phyloP scores from a whole-genome alignment of 768 basidiomycete species.

The Xerocomellus dryophilus region DNA sequence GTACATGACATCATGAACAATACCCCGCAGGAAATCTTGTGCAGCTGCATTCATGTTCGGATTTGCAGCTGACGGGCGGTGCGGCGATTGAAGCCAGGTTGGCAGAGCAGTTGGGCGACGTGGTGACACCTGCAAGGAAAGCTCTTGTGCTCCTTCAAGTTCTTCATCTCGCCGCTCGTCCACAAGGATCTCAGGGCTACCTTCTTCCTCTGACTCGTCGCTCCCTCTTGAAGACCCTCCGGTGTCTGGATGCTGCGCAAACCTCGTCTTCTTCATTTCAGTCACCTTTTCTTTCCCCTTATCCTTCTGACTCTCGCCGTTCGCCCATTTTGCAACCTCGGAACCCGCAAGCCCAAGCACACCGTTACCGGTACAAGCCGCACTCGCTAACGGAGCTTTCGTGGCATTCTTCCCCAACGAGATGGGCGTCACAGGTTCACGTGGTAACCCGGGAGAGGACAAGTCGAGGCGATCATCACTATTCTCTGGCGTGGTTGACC shows the following conservation, averaged over 20 bases:
- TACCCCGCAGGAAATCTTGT: conserved; percentile 60
- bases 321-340: conserved; percentile 52
- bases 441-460: conserved; percentile 32
- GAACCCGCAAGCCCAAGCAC: conserved; percentile 51
- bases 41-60: conserved; percentile 32
- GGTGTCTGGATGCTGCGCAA: conserved; percentile 31
- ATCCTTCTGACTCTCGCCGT: conserved; percentile 36
- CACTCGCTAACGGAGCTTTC: conserved; percentile 8
- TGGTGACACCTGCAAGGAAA: conserved; percentile 59
- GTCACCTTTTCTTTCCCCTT: conserved; percentile 24
- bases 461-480: conserved; percentile 16
- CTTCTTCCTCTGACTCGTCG: conserved; percentile 10
- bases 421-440: conserved; percentile 33
- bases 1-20: conserved; percentile 69
- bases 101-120: conserved; percentile 39
- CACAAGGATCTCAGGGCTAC: neutral
- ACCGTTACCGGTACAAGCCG: conserved; percentile 17
- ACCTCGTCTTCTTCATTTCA: conserved; percentile 46
- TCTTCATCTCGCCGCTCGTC: conserved; percentile 20
- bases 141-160: conserved; percentile 34
- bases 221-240: conserved; percentile 23
- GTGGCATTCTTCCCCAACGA: conserved; percentile 23
- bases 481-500: conserved; percentile 16
- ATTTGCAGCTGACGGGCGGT: conserved; percentile 25
- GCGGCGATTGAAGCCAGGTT: conserved; percentile 41